Evolutionary conservation across 805 yeast species (phyloP).

Genomic region (Torulaspora gathmanii): DNA sequence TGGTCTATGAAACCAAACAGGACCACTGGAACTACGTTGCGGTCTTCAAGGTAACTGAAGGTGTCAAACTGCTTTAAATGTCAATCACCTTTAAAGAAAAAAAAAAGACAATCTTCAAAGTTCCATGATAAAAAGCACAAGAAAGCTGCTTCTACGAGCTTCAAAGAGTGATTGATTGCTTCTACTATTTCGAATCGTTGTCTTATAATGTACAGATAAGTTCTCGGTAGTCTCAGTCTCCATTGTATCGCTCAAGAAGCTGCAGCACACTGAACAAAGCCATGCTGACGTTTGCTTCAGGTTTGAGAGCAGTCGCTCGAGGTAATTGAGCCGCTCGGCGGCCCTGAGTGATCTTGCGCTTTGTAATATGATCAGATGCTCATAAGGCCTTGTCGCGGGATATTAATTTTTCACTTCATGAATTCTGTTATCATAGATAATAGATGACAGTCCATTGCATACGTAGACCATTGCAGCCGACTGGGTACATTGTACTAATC

Average conservation of each 20-base stretch:
- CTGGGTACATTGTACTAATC: background rate
- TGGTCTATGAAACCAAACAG: background rate
- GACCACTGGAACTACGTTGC: background rate
- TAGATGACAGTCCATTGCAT: background rate
- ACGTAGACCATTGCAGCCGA: background rate
- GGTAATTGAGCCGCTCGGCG: background rate
- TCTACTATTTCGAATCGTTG: background rate
- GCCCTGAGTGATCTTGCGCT: background rate
- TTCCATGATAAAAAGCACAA: background rate
- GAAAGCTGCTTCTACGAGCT: background rate
- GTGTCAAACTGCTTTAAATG: background rate
- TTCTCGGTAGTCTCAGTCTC: too few relatives aligned
- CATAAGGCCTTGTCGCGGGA: background rate
- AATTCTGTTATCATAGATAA: too few relatives aligned
- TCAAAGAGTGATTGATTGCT: background rate
- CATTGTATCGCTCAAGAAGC: too few relatives aligned
- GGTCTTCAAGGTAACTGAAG: background rate
- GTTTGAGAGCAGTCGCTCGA: too few relatives aligned
- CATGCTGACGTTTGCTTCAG: too few relatives aligned
- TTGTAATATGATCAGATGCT: background rate
- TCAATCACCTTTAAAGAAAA: background rate
- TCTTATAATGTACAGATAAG: background rate
- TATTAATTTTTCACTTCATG: background rate
- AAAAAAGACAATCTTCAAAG: background rate
- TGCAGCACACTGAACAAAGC: too few relatives aligned